Conservation (phyloP, 176 grass and related monocot genomes). For the Pharus latifolius region DNA sequence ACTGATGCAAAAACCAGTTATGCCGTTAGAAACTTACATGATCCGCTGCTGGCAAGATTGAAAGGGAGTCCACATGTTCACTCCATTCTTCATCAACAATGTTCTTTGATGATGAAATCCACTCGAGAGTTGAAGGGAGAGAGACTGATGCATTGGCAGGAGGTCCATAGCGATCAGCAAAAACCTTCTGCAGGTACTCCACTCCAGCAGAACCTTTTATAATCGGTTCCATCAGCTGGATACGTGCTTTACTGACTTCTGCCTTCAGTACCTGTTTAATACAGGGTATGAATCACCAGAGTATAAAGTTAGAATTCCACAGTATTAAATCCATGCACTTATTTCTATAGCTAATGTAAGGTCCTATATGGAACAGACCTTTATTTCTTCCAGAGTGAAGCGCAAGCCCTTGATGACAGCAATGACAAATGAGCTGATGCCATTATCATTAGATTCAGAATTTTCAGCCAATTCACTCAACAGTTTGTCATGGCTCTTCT, state of each 20-base stretch:
- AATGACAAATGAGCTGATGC: conserved; percentile 53
- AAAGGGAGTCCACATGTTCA: conserved; percentile 42
- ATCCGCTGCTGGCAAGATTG: conserved; percentile 34
- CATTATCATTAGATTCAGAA: conserved; percentile 37
- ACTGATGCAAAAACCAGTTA: background rate
- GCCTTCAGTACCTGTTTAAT: conserved; percentile 59
- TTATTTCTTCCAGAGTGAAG: conserved; percentile 87
- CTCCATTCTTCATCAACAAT: conserved; percentile 58
- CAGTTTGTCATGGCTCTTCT: conserved; percentile 55
- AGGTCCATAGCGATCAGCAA: conserved; percentile 52
- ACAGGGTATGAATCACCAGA: background rate
- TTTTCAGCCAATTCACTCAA: conserved; percentile 51
- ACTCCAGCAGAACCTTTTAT: conserved; percentile 74
- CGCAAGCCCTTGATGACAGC: conserved; percentile 66
- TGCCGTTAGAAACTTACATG: conserved; percentile 15
- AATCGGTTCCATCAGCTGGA: conserved; percentile 69
- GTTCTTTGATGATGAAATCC: conserved; percentile 35
- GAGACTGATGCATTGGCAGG: conserved; percentile 31
- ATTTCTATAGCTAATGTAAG: background rate
- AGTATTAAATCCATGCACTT: background rate
- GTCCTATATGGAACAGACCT: conserved; percentile 29
- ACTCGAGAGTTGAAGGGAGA: conserved; percentile 43
- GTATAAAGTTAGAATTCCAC: background rate
- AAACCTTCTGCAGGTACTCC: conserved; percentile 90
- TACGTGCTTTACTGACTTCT: conserved; percentile 70